phyloP scores from a whole-genome alignment of 2,329 filamentous ascomycete species.

The Helminthosporium solani region DNA sequence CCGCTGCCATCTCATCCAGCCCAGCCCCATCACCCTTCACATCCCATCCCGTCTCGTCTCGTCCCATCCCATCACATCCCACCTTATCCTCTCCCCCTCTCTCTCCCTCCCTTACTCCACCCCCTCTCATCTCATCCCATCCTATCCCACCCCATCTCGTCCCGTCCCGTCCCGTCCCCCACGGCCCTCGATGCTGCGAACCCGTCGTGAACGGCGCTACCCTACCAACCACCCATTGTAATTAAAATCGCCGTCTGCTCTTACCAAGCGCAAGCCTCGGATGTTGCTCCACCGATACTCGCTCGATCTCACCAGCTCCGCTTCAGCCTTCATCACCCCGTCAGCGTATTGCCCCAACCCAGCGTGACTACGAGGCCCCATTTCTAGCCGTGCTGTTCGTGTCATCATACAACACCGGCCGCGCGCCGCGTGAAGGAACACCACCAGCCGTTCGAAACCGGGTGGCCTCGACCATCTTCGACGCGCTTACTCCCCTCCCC shows the following conservation, averaged over 20 bases:
- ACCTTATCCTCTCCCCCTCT: slow-evolving; percentile 4
- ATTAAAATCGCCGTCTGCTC: not conserved
- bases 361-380: not conserved
- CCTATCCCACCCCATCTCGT: slow-evolving; percentile 1
- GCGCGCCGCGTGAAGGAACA: slow-evolving; percentile 11
- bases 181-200: slow-evolving; percentile 5
- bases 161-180: not conserved
- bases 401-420: slow-evolving; percentile 9
- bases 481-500: not conserved
- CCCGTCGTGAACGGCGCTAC: not conserved
- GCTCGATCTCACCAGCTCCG: slow-evolving; percentile 38
- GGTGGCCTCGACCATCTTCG: not conserved
- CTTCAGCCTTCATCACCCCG: slow-evolving; percentile 34
- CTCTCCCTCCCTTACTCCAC: slow-evolving; percentile 13
- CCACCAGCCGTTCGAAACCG: slow-evolving; percentile 12
- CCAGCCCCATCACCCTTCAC: slow-evolving; percentile 1
- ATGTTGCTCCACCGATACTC: slow-evolving; percentile 38
- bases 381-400: not conserved
- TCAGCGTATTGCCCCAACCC: not conserved
- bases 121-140: slow-evolving; percentile 9
- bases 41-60: slow-evolving; percentile 7
- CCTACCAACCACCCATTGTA: not conserved
- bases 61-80: not conserved
- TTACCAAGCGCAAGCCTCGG: slow-evolving; percentile 25
- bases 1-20: slow-evolving; percentile 13